Evolutionary conservation across 805 yeast genomes (phyloP).

Genomic region (Soucietia sequanensis): DNA sequence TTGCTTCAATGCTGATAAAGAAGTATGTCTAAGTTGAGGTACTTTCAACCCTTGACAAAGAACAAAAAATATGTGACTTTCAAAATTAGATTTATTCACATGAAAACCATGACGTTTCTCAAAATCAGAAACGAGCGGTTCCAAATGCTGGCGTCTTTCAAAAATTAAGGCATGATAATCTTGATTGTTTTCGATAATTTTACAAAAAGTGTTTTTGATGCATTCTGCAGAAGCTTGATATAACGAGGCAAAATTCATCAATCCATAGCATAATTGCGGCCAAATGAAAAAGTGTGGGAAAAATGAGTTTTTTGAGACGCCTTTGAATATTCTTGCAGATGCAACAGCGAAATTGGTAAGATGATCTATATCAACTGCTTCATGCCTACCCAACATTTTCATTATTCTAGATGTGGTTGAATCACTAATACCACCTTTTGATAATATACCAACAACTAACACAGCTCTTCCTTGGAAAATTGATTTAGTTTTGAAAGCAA

Average conservation of each 20-base stretch:
- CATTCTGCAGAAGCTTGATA: constrained; percentile 34
- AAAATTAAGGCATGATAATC: constrained; percentile 27
- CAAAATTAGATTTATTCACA: constrained; percentile 47
- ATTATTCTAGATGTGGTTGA: constrained; percentile 37
- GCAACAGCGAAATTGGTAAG: constrained; percentile 43
- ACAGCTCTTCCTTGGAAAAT: constrained; percentile 67
- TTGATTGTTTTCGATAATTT: constrained; percentile 19
- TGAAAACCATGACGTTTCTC: constrained; percentile 42
- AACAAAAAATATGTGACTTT: constrained; percentile 46
- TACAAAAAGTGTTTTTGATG: constrained; percentile 24
- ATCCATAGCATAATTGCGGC: constrained; percentile 36
- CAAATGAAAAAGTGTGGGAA: constrained; percentile 51
- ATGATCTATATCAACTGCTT: constrained; percentile 25
- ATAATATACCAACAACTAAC: constrained; percentile 66
- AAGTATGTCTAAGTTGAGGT: constrained; percentile 52
- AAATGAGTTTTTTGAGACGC: constrained; percentile 44
- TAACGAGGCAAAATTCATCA: constrained; percentile 25
- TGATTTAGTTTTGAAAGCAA: constrained; percentile 55
- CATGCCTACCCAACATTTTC: constrained; percentile 22
- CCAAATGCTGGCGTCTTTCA: constrained; percentile 37
- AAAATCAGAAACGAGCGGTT: constrained; percentile 36
- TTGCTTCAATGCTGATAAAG: constrained; percentile 44
- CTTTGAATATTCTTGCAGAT: constrained; percentile 47
- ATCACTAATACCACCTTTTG: constrained; percentile 63
- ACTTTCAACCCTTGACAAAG: constrained; percentile 57